Base-by-base conservation (phyloP, 1,284 basidiomycete genomes). In the Exobasidium cylindrosporum region DNA sequence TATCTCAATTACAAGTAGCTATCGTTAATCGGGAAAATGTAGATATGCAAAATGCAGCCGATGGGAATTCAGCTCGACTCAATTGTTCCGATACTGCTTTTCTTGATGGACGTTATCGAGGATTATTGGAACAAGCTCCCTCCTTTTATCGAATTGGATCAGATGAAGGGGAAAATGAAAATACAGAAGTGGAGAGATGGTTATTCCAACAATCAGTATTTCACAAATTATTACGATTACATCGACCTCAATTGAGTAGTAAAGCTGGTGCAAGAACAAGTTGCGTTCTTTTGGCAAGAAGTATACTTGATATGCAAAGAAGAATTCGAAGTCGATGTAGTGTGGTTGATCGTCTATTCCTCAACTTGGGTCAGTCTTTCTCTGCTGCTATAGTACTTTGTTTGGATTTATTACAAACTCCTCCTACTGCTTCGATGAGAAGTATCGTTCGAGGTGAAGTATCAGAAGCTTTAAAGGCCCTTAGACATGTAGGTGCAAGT, bases 181-280 rank as follows among this genome's bases (percentile, higher is more conserved):
- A 67, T 5, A 61, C 69, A 1, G 73, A 76, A 60, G 69, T 78
- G 45, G 70, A 77, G 57, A 66, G 75, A 11, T 78, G 74, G 73
- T 58, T 77, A 31, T 65, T 78, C 28, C 72, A 76, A 63, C 76
- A 77, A 62, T 63, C 59, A 23, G 68, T 77, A 1, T 77, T 78
- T 57, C 70, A 70, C 67, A 72, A 73, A 62, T 66, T 78, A 3
- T 60, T 78, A 13, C 64, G 67, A 23, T 65, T 78, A 17, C 76
- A 78, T 47, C 69, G 76, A 17, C 67, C 67, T 14, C 66, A 67
- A 21, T 58, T 78, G 30, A 71, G 65, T 52, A 60, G 67, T 24
- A 64, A 67, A 32, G 40, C 54, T 17, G 66, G 69, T 57, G 70
- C 68, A 32, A 65, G 75, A 14, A 65, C 61, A 54, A 72, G 69